These are phyloP conservation scores for Lachnum nothofagi DNA, from an alignment of 2,329 filamentous ascomycete genomes.

Conservation along the genomic window DNA sequence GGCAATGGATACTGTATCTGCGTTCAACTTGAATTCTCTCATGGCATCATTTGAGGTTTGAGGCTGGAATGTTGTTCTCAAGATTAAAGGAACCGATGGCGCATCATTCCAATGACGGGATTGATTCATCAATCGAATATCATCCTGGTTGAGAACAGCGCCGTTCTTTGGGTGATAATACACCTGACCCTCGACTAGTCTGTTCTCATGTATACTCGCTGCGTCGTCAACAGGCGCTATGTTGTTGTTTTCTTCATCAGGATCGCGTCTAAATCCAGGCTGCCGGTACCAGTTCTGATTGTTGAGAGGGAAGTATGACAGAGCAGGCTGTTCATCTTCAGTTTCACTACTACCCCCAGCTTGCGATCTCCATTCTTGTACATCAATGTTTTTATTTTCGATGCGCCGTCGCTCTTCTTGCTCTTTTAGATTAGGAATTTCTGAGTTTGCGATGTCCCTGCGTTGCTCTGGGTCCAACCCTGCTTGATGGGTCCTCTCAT, in stretches of 20 bases:
- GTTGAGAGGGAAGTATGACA: constrained; percentile 18
- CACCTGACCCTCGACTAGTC: constrained; percentile 27
- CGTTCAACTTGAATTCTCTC: constrained; percentile 38
- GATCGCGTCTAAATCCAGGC: constrained; percentile 5
- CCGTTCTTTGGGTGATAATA: constrained; percentile 27
- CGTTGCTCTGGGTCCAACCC: constrained; percentile 30
- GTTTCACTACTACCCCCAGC: constrained; percentile 19
- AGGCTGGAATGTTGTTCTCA: constrained; percentile 38
- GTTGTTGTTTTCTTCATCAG: constrained; percentile 17
- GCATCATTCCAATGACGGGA: constrained; percentile 34
- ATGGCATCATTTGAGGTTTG: constrained; percentile 46
- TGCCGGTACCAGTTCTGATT: constrained; percentile 13
- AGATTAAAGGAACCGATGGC: constrained; percentile 33
- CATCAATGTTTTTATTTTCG: constrained; percentile 30
- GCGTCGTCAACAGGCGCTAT: constrained; percentile 27
- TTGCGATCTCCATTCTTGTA: constrained; percentile 33
- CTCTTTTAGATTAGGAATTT: constrained; percentile 31
- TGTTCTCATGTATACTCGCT: constrained; percentile 31
- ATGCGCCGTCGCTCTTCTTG: constrained; percentile 28
- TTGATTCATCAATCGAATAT: constrained; percentile 27
- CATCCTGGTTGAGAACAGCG: constrained; percentile 19
- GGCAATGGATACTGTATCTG: constrained; percentile 50
- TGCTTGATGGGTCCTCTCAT: constrained; percentile 22
- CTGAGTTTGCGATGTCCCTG: constrained; percentile 16
- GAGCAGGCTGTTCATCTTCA: constrained; percentile 19